phyloP scores from a whole-genome alignment of 768 basidiomycete species.

The Chalciporus piperatus region DNA sequence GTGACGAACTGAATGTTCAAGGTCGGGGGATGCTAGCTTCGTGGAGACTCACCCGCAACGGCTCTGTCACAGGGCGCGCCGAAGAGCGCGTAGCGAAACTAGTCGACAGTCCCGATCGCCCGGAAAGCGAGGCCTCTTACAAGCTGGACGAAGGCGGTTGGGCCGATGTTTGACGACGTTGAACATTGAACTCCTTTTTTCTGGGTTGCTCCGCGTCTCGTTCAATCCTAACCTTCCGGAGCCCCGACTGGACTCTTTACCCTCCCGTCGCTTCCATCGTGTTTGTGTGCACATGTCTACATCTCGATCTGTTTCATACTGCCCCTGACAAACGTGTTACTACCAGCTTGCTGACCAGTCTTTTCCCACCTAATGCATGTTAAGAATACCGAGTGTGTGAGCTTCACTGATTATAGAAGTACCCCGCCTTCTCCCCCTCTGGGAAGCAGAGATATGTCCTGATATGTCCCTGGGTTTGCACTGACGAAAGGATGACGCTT shows the following conservation, averaged over 20 bases:
- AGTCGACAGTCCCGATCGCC: slow-evolving; percentile 85
- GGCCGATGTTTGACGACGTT: slow-evolving; percentile 65
- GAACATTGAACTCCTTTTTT: neutral
- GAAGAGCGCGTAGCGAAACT: slow-evolving; percentile 90
- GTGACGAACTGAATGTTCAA: slow-evolving; percentile 6
- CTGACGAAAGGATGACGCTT: no score
- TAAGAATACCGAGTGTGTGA: no score
- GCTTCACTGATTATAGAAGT: no score
- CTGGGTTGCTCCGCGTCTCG: neutral
- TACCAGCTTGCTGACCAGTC: no score
- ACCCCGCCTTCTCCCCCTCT: no score
- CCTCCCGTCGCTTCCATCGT: neutral
- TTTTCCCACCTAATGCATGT: no score
- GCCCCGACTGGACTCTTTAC: neutral
- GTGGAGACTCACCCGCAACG: neutral
- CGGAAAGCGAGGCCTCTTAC: slow-evolving; percentile 89
- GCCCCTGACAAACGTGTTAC: neutral
- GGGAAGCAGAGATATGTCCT: no score
- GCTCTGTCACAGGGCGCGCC: slow-evolving; percentile 60
- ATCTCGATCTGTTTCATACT: neutral
- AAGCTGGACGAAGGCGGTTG: slow-evolving; percentile 90
- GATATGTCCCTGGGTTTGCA: no score
- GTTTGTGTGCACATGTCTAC: no score
- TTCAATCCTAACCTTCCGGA: neutral
- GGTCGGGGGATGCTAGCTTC: neutral